phyloP scores from a whole-genome alignment of 306 rosid genomes.

The Astragalus membranaceus region DNA sequence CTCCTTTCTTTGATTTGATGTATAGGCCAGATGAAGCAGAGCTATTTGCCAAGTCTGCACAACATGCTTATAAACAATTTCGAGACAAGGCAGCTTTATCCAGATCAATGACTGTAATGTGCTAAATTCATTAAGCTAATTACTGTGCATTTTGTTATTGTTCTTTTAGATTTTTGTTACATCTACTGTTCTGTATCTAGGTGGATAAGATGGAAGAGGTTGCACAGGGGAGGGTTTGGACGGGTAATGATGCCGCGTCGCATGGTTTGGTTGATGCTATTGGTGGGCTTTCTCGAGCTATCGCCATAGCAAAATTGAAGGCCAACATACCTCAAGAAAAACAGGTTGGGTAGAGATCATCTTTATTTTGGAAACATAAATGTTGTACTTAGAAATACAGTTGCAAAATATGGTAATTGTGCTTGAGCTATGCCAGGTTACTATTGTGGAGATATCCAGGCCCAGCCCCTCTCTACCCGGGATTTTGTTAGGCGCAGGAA shows the following conservation, averaged over 20 bases:
- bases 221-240: constrained; percentile 97
- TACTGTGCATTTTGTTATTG: neutral
- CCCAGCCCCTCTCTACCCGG: constrained; percentile 60
- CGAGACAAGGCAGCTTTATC: constrained; percentile 90
- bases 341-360: constrained; percentile 35
- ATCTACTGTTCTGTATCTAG: constrained; percentile 32
- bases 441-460: constrained; percentile 71
- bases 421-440: constrained; percentile 48
- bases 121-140: neutral
- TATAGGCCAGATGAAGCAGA: constrained; percentile 87
- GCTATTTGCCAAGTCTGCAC: constrained; percentile 75
- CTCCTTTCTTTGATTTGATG: neutral
- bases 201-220: constrained; percentile 84
- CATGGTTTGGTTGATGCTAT: constrained; percentile 84
- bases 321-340: constrained; percentile 84
- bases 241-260: constrained; percentile 76
- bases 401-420: constrained; percentile 8
- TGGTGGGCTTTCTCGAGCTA: constrained; percentile 89
- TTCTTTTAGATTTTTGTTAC: constrained; percentile 9
- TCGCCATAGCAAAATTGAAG: constrained; percentile 82
- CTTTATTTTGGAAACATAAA: constrained; percentile 3
- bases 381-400: constrained; percentile 2
- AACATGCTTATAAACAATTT: constrained; percentile 65
- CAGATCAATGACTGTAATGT: constrained; percentile 78
- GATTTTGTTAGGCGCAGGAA: constrained; percentile 56